These are phyloP conservation scores for Omphalotus olearius DNA, from an alignment of 1,284 basidiomycete genomes.

Conservation along the genomic window DNA sequence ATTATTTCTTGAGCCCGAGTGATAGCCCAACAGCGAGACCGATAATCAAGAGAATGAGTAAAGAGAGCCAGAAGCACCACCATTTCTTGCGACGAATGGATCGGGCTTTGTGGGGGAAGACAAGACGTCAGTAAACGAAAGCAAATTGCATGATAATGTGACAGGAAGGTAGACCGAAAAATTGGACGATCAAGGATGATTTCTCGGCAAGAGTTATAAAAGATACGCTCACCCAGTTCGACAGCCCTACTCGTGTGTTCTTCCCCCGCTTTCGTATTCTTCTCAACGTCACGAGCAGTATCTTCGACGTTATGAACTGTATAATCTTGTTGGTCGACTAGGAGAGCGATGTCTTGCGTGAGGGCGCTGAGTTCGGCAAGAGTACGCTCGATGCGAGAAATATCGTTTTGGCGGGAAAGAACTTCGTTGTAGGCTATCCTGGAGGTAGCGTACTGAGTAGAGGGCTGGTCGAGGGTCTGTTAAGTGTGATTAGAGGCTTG, in stretches of 20 bases:
- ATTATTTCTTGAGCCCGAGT: background rate
- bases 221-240: background rate
- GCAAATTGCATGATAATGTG: too few species aligned
- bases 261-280: background rate
- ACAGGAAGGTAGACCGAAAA: background rate
- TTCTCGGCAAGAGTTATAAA: too few species aligned
- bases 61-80: background rate
- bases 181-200: too few species aligned
- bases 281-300: background rate
- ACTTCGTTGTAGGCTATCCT: constrained; percentile 86
- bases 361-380: constrained; percentile 85
- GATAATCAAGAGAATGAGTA: background rate
- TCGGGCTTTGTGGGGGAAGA: background rate
- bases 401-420: constrained; percentile 87
- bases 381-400: constrained; percentile 84
- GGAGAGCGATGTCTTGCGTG: constrained; percentile 69
- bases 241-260: background rate
- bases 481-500: constrained; percentile 1
- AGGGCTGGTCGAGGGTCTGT: constrained; percentile 70
- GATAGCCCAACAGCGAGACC: background rate
- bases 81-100: background rate
- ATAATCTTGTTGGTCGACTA: background rate
- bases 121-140: too few species aligned
- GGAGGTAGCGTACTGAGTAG: constrained; percentile 88
- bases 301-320: background rate